Conservation (phyloP, 495 filamentous ascomycete genomes). For the Xylaria cubensis region DNA sequence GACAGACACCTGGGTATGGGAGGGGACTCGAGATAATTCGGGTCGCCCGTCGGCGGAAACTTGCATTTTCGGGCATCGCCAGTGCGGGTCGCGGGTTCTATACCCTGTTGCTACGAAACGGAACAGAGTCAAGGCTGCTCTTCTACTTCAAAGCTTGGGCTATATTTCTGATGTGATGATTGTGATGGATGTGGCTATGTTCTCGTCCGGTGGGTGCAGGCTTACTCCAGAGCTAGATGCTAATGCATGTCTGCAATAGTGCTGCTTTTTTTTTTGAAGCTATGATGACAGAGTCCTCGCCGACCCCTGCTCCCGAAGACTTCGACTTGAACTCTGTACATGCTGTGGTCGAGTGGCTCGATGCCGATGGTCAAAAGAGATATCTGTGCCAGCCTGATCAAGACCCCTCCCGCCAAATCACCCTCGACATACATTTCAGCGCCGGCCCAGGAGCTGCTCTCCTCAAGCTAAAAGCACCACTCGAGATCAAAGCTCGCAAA, state of each 20-base stretch:
- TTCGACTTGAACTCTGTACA: constrained; percentile 11
- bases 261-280: not conserved
- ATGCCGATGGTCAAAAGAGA: constrained; percentile 10
- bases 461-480: constrained; percentile 12
- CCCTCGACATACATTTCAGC: constrained; percentile 16
- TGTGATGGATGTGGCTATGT: constrained; percentile 9
- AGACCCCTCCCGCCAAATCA: constrained; percentile 11
- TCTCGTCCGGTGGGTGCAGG: constrained; percentile 6
- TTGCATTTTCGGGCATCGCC: constrained; percentile 13
- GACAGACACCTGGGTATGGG: constrained; percentile 11
- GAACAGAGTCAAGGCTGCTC: constrained; percentile 15
- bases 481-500: constrained; percentile 9
- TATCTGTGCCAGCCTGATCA: constrained; percentile 5
- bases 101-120: constrained; percentile 1
- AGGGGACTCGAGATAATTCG: constrained; percentile 5
- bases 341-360: constrained; percentile 14
- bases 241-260: constrained; percentile 8
- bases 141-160: constrained; percentile 6
- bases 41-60: constrained; percentile 6
- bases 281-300: constrained; percentile 1
- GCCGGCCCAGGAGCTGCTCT: not conserved
- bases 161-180: constrained; percentile 7
- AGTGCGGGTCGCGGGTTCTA: constrained; percentile 2
- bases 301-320: not conserved
- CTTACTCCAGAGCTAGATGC: constrained; percentile 9